These are phyloP conservation scores for Skeletonema potamos DNA, from an alignment of 108 stramenopile genomes.

Conservation along the genomic window DNA sequence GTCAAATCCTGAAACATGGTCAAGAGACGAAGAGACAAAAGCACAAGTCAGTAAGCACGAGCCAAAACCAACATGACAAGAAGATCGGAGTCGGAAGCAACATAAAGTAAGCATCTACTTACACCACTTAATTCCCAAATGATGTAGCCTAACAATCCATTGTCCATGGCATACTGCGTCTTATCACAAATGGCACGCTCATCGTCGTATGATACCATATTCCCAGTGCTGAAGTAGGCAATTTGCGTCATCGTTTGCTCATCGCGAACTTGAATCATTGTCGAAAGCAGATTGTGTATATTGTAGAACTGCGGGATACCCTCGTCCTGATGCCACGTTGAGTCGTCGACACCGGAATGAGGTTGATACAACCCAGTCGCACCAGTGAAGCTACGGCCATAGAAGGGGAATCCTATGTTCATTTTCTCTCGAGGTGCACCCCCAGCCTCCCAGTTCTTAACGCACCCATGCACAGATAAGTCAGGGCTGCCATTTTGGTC, in stretches of 20 bases:
- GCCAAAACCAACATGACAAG: too few relatives aligned
- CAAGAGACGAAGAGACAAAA: too few relatives aligned
- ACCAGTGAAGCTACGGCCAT: constrained; percentile 17
- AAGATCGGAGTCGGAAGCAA: too few relatives aligned
- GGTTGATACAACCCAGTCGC: constrained; percentile 20
- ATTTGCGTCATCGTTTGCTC: constrained; percentile 27
- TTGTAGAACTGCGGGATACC: constrained; percentile 34
- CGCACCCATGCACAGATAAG: constrained; percentile 32
- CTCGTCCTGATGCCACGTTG: constrained; percentile 22
- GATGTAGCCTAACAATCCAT: constrained; percentile 26
- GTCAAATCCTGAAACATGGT: too few relatives aligned
- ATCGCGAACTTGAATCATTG: constrained; percentile 4
- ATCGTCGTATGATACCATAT: constrained; percentile 27
- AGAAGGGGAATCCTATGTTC: constrained; percentile 29
- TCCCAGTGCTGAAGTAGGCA: constrained; percentile 17
- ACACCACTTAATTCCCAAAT: constrained; percentile 24
- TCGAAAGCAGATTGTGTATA: not conserved
- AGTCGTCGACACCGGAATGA: constrained; percentile 2
- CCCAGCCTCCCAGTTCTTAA: constrained; percentile 27
- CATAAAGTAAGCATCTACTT: too few relatives aligned
- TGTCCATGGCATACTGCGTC: constrained; percentile 29
- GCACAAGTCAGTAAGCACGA: too few relatives aligned
- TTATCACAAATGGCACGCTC: constrained; percentile 29
- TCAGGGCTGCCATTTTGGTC: constrained; percentile 20
- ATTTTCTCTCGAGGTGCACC: constrained; percentile 9